Percentiles rank a stretch among this genome's conserved stretches.
These are phyloP conservation scores for Epichloe gansuensis DNA, from an alignment of 2,329 filamentous ascomycete genomes.

Conservation along the genomic window DNA sequence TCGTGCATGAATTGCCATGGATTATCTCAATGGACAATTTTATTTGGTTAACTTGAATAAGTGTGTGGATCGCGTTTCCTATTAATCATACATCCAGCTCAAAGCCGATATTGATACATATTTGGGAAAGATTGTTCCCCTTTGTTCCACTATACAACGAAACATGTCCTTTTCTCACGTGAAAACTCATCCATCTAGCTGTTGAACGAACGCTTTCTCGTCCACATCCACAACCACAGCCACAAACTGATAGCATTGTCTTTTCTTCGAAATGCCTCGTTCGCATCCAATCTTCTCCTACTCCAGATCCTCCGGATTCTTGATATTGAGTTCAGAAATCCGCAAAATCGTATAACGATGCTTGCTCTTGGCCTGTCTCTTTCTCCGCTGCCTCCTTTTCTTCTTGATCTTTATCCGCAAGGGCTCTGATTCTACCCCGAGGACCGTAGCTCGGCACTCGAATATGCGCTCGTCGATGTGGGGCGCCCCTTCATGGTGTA, in stretches of 20 bases:
- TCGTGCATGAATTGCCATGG: constrained; percentile 7
- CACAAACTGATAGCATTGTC: background rate
- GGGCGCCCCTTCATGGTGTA: constrained; percentile 73
- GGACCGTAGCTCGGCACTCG: constrained; percentile 72
- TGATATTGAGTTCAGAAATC: constrained; percentile 69
- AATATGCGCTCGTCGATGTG: constrained; percentile 77
- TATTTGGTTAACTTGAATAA: background rate
- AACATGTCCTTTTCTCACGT: background rate
- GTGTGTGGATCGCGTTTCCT: background rate
- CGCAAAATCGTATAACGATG: constrained; percentile 77
- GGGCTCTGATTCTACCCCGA: constrained; percentile 74
- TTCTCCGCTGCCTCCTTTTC: constrained; percentile 62
- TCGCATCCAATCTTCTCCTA: background rate
- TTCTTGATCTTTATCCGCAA: constrained; percentile 69
- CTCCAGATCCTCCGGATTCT: constrained; percentile 28
- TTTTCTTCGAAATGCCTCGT: background rate
- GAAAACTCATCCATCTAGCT: background rate
- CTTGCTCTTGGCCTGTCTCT: constrained; percentile 75
- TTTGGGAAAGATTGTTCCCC: background rate
- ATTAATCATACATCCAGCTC: constrained; percentile 8
- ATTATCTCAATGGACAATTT: background rate
- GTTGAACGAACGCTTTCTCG: background rate
- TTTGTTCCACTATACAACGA: background rate
- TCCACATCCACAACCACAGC: too few relatives aligned
- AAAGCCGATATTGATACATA: constrained; percentile 1